Evolutionary conservation across 805 yeast species (phyloP), one percentile per base, ranked within the genome.

Genomic region (Saturnispora silvae): DNA sequence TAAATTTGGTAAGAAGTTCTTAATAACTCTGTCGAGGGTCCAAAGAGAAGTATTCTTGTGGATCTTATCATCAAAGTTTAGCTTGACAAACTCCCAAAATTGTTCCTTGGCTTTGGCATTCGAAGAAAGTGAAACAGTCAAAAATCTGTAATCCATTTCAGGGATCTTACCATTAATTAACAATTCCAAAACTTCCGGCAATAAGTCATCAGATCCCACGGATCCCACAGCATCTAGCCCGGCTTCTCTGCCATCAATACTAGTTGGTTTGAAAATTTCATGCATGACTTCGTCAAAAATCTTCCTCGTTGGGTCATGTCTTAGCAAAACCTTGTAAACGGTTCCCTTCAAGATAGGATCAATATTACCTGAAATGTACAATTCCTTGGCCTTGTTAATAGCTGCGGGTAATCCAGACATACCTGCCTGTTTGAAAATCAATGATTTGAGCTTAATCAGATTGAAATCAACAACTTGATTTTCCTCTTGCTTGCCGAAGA

Each of bases 211-310:
- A 22, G 63, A 60, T 26, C 58, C 45, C 16, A 68, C 59, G 14
- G 59, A 53, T 1, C 83, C 82, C 32, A 77, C 54, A 0, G 82
- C 69, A n/a, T 52, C 51, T 19, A 76, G 57, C 0, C 80, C 75
- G 35, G 69, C 60, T 53, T 77, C 84, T 36, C 76, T 53, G 2
- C 72, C 67, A 52, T 76, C 82, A 36, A 75, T 64, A 5, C 80
- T 57, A 2, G 67, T 49, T 8, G 84, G 81, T 10, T 54, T 44
- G 8, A 56, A 51, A 20, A 68, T 68, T 50, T 76, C 77, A n/a
- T 59, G 45, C 38, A 67, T 43, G 5, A 76, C 62, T 3, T 49
- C 15, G 37, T 67, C 52, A 54, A 68, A 55, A 43, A 67, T 43
- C 19, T 58, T 47, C 44, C 53, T 44, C 38, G 52, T 44, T 10